Evolutionary conservation across 768 basidiomycete genomes (phyloP), one percentile per base, ranked within the genome.

Genomic region (Hydnum rufescens): DNA sequence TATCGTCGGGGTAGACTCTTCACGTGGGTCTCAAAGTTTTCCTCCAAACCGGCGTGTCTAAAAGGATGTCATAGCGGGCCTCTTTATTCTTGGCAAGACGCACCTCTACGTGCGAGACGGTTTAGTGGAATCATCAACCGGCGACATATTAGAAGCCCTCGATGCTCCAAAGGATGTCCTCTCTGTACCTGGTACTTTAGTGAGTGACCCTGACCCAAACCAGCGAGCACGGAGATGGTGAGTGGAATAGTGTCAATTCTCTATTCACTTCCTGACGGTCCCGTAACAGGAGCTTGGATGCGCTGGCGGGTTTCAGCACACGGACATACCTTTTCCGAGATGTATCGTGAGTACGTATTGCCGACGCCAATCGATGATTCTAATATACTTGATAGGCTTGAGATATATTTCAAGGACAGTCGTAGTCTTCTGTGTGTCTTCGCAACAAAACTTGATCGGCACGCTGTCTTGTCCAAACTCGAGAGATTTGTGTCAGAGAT

Each of bases 71-170:
- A 32, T 59, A 82, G 88, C 89, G 53, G 90, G 92, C 0, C 70
- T 95, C 4, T 69, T 96, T 25, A 90, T 96, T 49, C 74, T 90
- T 16, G 92, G 89, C 8, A 74, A 73, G 43, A 80, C 77, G 1
- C 84, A 90, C 59, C 64, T 95, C 4, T 96, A 95, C 59, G 82
- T 95, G 71, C 65, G 93, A 16, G 89, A 96, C 58, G 88, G 88
- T 1, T 68, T 95, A 8, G 80, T 90, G 3, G 82, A 90, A 63
- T 80, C 77, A 52, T 77, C 81, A n/a, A 76, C 78, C 29, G 88
- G 87, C 0, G 88, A 90, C 61, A 76, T 95, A 28, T 80, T 95
- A 42, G 85, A 90, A 58, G 87, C 82, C 2, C 74, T 74, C 48
- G 85, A 92, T 60, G 88, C 88, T 1, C 86, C 87, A 0, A 75